A percentile compares a stretch with the other conserved stretches of the same genome.
phyloP scores from a whole-genome alignment of 1,284 basidiomycete species.

The Meripilus lineatus region DNA sequence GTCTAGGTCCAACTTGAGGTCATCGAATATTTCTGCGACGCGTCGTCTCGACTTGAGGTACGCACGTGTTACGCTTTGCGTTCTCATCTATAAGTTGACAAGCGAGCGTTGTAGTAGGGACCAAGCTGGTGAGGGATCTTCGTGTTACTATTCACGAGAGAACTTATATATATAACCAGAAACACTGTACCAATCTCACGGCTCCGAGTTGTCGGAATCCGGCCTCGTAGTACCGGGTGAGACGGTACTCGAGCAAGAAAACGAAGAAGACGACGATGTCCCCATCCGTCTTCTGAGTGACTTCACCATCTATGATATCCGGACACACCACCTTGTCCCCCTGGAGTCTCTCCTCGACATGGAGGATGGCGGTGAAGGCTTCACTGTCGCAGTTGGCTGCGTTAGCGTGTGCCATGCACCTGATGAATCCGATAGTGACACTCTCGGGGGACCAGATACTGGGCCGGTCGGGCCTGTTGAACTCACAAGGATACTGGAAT shows the following conservation, averaged over 20 bases:
- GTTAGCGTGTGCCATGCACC: constrained; percentile 27
- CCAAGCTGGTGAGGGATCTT: too few species aligned
- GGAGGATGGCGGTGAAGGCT: constrained; percentile 1
- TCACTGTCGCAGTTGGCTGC: constrained; percentile 31
- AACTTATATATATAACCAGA: too few species aligned
- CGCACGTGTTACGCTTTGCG: too few species aligned
- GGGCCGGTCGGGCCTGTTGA: constrained; percentile 36
- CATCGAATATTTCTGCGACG: too few species aligned
- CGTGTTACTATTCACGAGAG: too few species aligned
- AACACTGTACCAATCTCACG: too few species aligned
- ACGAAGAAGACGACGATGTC: constrained; percentile 30
- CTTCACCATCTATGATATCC: constrained; percentile 41
- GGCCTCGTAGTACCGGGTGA: not conserved
- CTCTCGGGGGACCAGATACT: too few species aligned
- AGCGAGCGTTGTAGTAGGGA: too few species aligned
- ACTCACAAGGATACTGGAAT: constrained; percentile 40
- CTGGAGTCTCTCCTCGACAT: constrained; percentile 10
- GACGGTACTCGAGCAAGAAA: constrained; percentile 24
- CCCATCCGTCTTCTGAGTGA: constrained; percentile 47
- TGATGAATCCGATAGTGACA: constrained; percentile 23
- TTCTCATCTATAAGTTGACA: too few species aligned
- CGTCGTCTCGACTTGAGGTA: too few species aligned
- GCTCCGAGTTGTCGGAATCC: too few species aligned
- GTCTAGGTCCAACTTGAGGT: too few species aligned
- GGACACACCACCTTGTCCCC: not conserved